Base-by-base conservation (phyloP, 306 rosid genomes). In the Boehmeria nivea region DNA sequence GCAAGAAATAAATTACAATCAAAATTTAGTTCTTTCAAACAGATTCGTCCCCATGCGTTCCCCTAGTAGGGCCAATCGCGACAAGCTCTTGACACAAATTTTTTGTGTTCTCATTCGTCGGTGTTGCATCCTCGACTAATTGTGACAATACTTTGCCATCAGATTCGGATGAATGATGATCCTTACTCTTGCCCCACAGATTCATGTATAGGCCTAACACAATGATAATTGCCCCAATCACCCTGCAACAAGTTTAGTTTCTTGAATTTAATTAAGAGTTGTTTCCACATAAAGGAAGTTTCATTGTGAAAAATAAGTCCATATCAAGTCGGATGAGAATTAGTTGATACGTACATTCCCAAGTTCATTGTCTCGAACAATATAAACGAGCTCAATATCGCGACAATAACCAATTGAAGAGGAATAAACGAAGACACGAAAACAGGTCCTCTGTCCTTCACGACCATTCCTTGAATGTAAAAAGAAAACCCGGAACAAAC, bases 391-490 rank as follows among this genome's bases (percentile, higher is more conserved):
- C 69, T 61, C 47, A 75, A 17, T 11, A 78, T 53, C 48, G 88
- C 77, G 1, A 75, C 84, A 14, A 81, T 60, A 48, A 81, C 51
- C 79, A 66, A 56, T 63, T 37, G 19, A 7, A 81, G 58, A 18
- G 84, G 88, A 48, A 3, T 28, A 33, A 75, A 78, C 6, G 84
- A 68, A 55, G 71, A 72, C 46, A 73, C 75, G 43, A 75, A 78
- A 68, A 81, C 73, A 27, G 83, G 88, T 25, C 88, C 88, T 27
- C 53, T 78, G 27, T 58, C 71, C 64, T 78, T 75, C 72, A 78
- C 45, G 49, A 75, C 51, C 6, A 60, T 2, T 42, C 77, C 79
- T 26, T 78, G 84, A 65, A 78, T n/a, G 18, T 58, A 71, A 43
- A 61, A 68, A 9, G 71, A 21, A 20, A 66, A 15, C 6, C 81